Evolutionary conservation across 1,139 yeast species (phyloP).

Genomic region (Arxiozyma heterogenica): DNA sequence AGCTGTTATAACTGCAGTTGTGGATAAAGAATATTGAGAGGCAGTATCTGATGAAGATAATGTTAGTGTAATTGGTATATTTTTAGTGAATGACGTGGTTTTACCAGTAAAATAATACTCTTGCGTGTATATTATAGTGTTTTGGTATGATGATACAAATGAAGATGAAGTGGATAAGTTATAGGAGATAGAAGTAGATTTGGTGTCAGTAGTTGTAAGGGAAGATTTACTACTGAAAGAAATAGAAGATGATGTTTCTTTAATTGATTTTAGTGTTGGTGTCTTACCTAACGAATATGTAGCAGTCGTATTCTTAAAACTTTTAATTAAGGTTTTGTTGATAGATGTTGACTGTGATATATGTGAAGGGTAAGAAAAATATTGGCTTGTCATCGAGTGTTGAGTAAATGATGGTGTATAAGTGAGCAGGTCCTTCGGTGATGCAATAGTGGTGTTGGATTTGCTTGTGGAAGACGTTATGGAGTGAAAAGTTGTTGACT

Average conservation of each 20-base stretch:
- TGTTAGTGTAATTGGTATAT: conserved; percentile 29
- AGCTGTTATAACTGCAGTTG: conserved; percentile 32
- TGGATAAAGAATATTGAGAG: conserved; percentile 11
- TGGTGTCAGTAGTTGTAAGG: not conserved
- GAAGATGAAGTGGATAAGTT: conserved; percentile 1
- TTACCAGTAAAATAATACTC: conserved; percentile 36
- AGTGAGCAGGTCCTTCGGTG: not conserved
- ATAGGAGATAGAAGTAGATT: not conserved
- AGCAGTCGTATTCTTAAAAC: not conserved
- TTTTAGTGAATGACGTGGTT: conserved; percentile 34
- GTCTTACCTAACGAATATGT: not conserved
- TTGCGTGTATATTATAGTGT: conserved; percentile 31
- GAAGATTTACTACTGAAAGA: not conserved
- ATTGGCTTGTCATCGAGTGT: not conserved
- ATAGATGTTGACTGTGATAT: not conserved
- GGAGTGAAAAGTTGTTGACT: not conserved
- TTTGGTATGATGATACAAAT: not conserved
- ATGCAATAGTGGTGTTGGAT: not conserved
- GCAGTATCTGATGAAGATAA: conserved; percentile 8
- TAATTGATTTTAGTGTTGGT: not conserved
- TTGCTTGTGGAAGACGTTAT: not conserved
- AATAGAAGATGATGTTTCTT: not conserved
- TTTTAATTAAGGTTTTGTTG: not conserved
- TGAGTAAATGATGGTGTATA: not conserved
- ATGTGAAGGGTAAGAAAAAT: not conserved